Conservation (phyloP, 805 yeast genomes). For the Kockiozyma suomiensis region DNA sequence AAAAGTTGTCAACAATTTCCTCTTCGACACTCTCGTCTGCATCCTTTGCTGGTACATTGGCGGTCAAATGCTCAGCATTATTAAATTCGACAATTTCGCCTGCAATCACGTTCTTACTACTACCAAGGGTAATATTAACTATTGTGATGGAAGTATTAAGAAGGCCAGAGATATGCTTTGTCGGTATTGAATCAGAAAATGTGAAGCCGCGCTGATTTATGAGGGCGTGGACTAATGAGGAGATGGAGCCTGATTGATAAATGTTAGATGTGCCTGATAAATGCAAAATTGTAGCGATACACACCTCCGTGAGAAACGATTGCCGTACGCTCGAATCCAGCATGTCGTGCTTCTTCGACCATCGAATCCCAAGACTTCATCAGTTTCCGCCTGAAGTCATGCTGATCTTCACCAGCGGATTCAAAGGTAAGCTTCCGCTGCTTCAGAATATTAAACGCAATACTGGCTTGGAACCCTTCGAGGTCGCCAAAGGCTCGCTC, state of each 20-base stretch:
- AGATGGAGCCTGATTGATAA: slow-evolving; percentile 26
- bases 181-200: slow-evolving; percentile 15
- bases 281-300: not conserved
- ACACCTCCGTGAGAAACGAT: slow-evolving; percentile 30
- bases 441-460: slow-evolving; percentile 7
- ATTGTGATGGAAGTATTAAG: slow-evolving; percentile 29
- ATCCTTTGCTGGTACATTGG: not conserved
- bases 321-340: slow-evolving; percentile 16
- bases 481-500: slow-evolving; percentile 26
- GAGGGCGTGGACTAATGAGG: slow-evolving; percentile 18
- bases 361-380: slow-evolving; percentile 23
- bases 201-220: slow-evolving; percentile 15
- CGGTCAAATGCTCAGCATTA: slow-evolving; percentile 18
- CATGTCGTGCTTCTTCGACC: slow-evolving; percentile 13
- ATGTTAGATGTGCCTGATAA: not conserved
- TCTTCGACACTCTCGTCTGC: slow-evolving; percentile 18
- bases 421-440: slow-evolving; percentile 17
- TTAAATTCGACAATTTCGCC: slow-evolving; percentile 30
- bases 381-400: slow-evolving; percentile 8
- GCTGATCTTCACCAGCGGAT: slow-evolving; percentile 18
- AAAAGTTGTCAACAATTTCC: slow-evolving; percentile 26
- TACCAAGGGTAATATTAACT: slow-evolving; percentile 17
- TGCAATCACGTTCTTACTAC: not conserved
- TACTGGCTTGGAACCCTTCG: slow-evolving; percentile 16
- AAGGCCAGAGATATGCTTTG: slow-evolving; percentile 9